Conservation (phyloP, 1,139 yeast species). For the Pichia sp. region DNA sequence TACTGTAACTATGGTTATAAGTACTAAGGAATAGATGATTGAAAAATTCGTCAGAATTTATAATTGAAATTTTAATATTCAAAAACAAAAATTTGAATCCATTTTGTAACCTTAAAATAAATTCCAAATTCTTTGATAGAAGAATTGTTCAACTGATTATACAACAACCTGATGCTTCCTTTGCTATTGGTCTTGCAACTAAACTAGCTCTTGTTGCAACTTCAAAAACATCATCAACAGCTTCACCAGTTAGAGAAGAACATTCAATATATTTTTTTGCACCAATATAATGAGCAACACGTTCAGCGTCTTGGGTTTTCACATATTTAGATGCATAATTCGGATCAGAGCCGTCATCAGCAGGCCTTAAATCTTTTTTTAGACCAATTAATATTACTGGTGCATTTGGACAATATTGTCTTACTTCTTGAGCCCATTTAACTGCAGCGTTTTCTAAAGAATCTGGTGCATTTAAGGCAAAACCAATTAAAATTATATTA, state of each 20-base stretch:
- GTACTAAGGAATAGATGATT: no score
- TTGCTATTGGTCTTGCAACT: conserved; percentile 37
- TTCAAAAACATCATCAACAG: conserved; percentile 77
- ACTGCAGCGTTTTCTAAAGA: conserved; percentile 61
- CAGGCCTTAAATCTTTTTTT: conserved; percentile 56
- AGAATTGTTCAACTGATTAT: conserved; percentile 29
- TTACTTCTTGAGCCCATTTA: conserved; percentile 71
- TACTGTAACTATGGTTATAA: no score
- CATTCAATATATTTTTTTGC: conserved; percentile 69
- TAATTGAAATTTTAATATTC: no score
- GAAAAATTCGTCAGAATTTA: no score
- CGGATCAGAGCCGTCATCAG: conserved; percentile 31
- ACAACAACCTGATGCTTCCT: conserved; percentile 36
- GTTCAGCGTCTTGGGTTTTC: conserved; percentile 48
- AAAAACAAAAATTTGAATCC: background rate
- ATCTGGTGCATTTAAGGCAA: conserved; percentile 64
- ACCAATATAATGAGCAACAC: conserved; percentile 58
- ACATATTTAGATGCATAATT: conserved; percentile 38
- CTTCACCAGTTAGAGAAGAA: conserved; percentile 74
- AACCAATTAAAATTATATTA: conserved; percentile 65
- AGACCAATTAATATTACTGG: conserved; percentile 65
- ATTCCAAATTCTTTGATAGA: background rate
- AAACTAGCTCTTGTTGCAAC: conserved; percentile 68
- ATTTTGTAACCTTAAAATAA: no score
- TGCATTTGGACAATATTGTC: conserved; percentile 58